phyloP scores from a whole-genome alignment of 495 filamentous ascomycete genomes.

The Hyaloscypha finlandica region DNA sequence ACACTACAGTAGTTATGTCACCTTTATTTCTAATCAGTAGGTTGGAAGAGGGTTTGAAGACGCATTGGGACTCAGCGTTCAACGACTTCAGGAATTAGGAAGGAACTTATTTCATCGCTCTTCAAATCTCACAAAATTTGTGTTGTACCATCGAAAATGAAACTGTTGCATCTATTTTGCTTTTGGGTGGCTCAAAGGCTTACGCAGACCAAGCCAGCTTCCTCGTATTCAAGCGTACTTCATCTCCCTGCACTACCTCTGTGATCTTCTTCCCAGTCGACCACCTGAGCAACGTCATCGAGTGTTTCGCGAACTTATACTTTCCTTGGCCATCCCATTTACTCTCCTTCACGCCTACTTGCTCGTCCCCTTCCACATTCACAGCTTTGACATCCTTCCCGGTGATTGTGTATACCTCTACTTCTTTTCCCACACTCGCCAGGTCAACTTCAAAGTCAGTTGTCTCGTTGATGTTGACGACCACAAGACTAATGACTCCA shows the following conservation, averaged over 20 bases:
- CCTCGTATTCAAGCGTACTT: conserved; percentile 23
- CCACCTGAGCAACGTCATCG: conserved; percentile 68
- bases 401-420: conserved; percentile 61
- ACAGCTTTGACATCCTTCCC: conserved; percentile 54
- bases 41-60: too few species aligned
- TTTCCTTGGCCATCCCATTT: conserved; percentile 59
- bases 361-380: conserved; percentile 61
- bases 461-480: conserved; percentile 67
- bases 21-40: too few species aligned
- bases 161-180: background rate
- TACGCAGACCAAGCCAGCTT: conserved; percentile 26
- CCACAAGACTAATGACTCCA: conserved; percentile 62
- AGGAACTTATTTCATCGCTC: too few species aligned
- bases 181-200: background rate
- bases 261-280: conserved; percentile 44
- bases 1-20: background rate
- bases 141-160: background rate
- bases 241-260: conserved; percentile 21
- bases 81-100: too few species aligned
- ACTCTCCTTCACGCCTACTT: conserved; percentile 60
- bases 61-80: too few species aligned
- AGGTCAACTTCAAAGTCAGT: conserved; percentile 57
- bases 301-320: conserved; percentile 65
- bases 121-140: too few species aligned
- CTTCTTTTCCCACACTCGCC: conserved; percentile 49